Percentiles rank a stretch among this genome's conserved stretches.
Evolutionary conservation across 305 asterid species (phyloP).

Genomic region (Caryopteris hybrid): DNA sequence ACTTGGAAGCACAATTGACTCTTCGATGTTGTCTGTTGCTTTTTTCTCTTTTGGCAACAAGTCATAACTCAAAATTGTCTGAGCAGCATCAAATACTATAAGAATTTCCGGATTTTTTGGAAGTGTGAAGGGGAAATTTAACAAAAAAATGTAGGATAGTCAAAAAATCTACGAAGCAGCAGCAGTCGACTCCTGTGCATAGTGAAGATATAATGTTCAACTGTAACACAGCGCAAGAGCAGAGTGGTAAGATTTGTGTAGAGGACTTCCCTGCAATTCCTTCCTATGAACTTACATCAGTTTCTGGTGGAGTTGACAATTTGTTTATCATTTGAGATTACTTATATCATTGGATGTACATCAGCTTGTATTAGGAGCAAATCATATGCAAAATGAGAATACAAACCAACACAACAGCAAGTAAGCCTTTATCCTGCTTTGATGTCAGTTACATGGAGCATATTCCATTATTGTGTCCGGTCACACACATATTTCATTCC

Average conservation of each 20-base stretch:
- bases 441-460: background rate
- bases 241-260: background rate
- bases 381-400: background rate
- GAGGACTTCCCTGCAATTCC: conserved; percentile 1
- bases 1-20: background rate
- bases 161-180: background rate
- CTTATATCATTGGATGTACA: conserved; percentile 4
- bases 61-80: background rate
- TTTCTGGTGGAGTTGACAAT: background rate
- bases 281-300: background rate
- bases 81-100: background rate
- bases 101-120: too few relatives aligned
- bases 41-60: background rate
- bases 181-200: background rate
- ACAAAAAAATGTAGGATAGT: background rate
- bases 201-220: background rate
- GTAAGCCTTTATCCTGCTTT: background rate
- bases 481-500: background rate
- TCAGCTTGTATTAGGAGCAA: background rate
- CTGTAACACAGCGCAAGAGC: background rate
- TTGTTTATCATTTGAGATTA: background rate
- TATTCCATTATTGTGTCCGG: background rate
- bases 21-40: background rate
- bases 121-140: background rate
- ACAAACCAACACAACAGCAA: background rate